Conservation (phyloP, 2,329 filamentous ascomycete species). For the Monilinia vaccinii-corymbosi region DNA sequence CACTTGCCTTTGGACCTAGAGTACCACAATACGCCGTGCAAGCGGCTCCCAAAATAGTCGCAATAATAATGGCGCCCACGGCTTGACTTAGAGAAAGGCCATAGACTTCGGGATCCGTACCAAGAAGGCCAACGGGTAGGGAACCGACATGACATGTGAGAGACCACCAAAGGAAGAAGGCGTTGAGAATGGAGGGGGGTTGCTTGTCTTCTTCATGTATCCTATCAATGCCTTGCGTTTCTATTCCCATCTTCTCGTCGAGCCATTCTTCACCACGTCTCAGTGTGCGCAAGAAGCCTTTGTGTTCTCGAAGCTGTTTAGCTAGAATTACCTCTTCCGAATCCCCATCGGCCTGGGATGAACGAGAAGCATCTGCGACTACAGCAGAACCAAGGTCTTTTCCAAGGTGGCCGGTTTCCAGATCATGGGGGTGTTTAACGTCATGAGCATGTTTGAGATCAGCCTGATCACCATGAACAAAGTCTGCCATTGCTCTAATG, state of each 20-base stretch:
- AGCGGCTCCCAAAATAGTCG: slow-evolving; percentile 33
- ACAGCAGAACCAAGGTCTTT: slow-evolving; percentile 8
- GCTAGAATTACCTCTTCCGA: slow-evolving; percentile 19
- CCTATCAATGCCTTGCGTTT: slow-evolving; percentile 39
- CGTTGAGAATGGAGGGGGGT: slow-evolving; percentile 34
- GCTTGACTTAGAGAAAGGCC: slow-evolving; percentile 37
- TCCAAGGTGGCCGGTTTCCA: slow-evolving; percentile 19
- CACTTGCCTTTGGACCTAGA: slow-evolving; percentile 33
- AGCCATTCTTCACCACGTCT: slow-evolving; percentile 33
- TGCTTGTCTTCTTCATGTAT: slow-evolving; percentile 36
- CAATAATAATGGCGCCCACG: slow-evolving; percentile 33
- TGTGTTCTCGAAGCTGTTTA: slow-evolving; percentile 19
- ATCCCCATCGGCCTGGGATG: slow-evolving; percentile 3
- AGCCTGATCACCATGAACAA: slow-evolving; percentile 24
- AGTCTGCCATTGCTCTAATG: slow-evolving; percentile 15
- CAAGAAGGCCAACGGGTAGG: slow-evolving; percentile 36
- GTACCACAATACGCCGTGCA: slow-evolving; percentile 35
- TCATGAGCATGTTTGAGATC: slow-evolving; percentile 19
- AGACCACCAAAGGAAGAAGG: slow-evolving; percentile 37
- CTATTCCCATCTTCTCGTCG: slow-evolving; percentile 37
- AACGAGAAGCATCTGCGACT: background rate
- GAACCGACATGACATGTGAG: slow-evolving; percentile 35
- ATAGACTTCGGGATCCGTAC: slow-evolving; percentile 34
- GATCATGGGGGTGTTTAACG: slow-evolving; percentile 16
- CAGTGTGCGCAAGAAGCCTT: slow-evolving; percentile 22